Conservation (phyloP, 768 basidiomycete genomes). For the Steccherinum ochraceum region DNA sequence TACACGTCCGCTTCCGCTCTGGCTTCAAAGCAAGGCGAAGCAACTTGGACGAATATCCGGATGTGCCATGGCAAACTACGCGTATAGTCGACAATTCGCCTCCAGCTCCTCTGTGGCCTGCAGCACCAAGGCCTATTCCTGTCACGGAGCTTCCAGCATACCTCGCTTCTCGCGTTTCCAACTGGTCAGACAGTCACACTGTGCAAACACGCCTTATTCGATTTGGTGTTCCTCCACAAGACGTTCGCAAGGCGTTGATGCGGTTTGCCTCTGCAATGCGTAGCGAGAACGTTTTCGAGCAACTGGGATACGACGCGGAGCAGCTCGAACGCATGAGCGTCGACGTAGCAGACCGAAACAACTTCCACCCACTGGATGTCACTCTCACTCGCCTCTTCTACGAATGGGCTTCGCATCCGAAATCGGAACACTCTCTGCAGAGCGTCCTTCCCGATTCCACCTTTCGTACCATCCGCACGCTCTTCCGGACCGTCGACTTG, state of each 20-base stretch:
- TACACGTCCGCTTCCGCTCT: too few relatives aligned
- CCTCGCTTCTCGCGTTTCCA: constrained; percentile 29
- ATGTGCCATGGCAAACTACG: too few relatives aligned
- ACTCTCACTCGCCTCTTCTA: constrained; percentile 50
- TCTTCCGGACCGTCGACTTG: constrained; percentile 33
- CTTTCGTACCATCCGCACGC: constrained; percentile 29
- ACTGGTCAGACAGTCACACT: constrained; percentile 30
- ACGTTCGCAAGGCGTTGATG: constrained; percentile 36
- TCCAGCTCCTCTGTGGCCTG: too few relatives aligned
- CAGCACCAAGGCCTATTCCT: neutral
- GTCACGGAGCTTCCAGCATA: constrained; percentile 18
- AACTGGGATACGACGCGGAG: constrained; percentile 26
- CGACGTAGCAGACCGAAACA: constrained; percentile 22
- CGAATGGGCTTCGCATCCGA: constrained; percentile 43
- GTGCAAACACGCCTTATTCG: constrained; percentile 34
- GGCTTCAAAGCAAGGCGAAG: too few relatives aligned
- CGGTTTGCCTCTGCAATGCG: constrained; percentile 35
- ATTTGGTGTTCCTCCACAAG: constrained; percentile 41
- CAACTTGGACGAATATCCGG: too few relatives aligned
- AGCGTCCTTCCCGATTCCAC: constrained; percentile 25
- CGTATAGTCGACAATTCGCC: too few relatives aligned
- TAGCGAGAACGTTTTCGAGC: constrained; percentile 11
- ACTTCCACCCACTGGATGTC: constrained; percentile 32
- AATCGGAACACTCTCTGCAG: constrained; percentile 18
- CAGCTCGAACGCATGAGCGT: constrained; percentile 38